Evolutionary conservation across 345 rosid genomes (phyloP).

Genomic region (Hibiscus trionum): DNA sequence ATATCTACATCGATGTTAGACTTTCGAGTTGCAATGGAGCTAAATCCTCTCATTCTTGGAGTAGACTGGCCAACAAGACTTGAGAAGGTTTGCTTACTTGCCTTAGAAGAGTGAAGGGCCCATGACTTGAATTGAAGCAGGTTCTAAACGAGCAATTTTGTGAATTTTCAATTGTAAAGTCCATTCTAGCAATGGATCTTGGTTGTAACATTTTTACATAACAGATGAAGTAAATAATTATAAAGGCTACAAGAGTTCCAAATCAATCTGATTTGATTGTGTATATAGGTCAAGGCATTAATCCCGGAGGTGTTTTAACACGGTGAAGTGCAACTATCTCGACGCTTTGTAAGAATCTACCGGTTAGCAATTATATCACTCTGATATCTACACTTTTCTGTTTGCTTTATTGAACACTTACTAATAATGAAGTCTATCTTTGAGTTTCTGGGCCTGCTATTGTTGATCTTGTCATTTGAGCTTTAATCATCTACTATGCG

Average conservation of each 20-base stretch:
- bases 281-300: conserved; percentile 22
- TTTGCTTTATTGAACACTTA: conserved; percentile 13
- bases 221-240: conserved; percentile 21
- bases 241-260: conserved; percentile 18
- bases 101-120: conserved; percentile 21
- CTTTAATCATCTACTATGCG: neutral
- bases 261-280: conserved; percentile 25
- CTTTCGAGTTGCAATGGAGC: conserved; percentile 53
- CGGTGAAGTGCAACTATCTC: conserved; percentile 9
- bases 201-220: conserved; percentile 6
- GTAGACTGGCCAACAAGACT: conserved; percentile 44
- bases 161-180: neutral
- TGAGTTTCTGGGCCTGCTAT: conserved; percentile 4
- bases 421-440: conserved; percentile 20
- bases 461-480: conserved; percentile 2
- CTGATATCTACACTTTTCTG: conserved; percentile 11
- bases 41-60: conserved; percentile 49
- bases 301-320: conserved; percentile 13
- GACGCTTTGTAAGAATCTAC: conserved; percentile 17
- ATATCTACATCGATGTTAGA: conserved; percentile 40
- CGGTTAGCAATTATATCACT: conserved; percentile 12
- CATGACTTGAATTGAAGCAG: neutral
- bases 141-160: conserved; percentile 6
- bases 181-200: neutral
- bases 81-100: conserved; percentile 39